Percentiles rank a stretch among this genome's conserved stretches.
Conservation (phyloP, 2,329 filamentous ascomycete genomes). For the Alternaria tenuissima region DNA sequence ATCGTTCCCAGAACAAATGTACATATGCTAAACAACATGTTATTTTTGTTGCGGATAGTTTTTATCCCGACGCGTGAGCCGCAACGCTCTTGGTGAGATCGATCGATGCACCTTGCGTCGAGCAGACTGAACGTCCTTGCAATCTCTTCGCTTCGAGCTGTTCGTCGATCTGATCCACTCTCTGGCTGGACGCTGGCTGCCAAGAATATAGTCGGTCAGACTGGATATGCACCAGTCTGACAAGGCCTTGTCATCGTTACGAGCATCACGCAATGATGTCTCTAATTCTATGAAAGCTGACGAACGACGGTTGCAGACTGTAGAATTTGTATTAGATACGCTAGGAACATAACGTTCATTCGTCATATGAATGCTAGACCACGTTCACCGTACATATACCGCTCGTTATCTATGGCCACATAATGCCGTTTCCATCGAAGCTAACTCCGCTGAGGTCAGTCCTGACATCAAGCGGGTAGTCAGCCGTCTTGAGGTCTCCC, state of each 20-base stretch:
- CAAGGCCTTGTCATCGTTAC: background rate
- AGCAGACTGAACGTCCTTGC: background rate
- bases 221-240: background rate
- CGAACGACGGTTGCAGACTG: background rate
- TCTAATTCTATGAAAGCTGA: background rate
- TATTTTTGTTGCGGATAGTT: background rate
- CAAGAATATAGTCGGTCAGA: background rate
- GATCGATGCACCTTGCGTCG: background rate
- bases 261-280: background rate
- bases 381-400: background rate
- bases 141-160: background rate
- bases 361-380: background rate
- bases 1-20: background rate
- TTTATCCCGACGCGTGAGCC: background rate
- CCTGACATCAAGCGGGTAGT: constrained; percentile 49
- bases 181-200: background rate
- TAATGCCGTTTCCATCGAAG: constrained; percentile 31
- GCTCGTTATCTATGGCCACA: constrained; percentile 31
- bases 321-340: background rate
- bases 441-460: constrained; percentile 38
- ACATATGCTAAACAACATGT: background rate
- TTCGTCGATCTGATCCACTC: background rate
- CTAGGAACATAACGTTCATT: background rate
- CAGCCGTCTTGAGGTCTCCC: constrained; percentile 31
- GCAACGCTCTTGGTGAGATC: background rate